Evolutionary conservation across 1,284 basidiomycete genomes (phyloP), one percentile per base, ranked within the genome.

Genomic region (Grifola frondosa): DNA sequence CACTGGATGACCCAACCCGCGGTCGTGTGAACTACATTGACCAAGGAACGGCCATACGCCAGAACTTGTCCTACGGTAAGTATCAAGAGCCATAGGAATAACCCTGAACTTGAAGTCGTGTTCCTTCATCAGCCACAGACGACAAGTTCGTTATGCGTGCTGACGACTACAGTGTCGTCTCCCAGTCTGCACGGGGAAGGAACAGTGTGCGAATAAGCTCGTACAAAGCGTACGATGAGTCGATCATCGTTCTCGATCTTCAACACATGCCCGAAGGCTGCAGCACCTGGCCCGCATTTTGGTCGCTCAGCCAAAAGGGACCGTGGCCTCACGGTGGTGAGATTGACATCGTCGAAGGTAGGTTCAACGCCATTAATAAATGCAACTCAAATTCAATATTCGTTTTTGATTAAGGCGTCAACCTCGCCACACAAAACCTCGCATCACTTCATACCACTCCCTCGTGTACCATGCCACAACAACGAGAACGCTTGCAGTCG

Each of bases 241-340:
- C 70, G 6, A 44, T 80, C 20, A 52, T 72, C 17, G 64, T 81
- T 8, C 63, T 80, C 22, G 75, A 81, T 50, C 46, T 80, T 22
- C 44, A 55, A 31, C 79, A 81, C 56, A 81, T 81, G 75, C 80
- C 80, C 0, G 55, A 64, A 37, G 77, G 77, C 3, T 80, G 77
- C 43, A 64, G 58, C 6, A 78, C 76, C 11, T 84, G 82, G 83
- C 82, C 82, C 6, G 81, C 81, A 9, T 84, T 75, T 55, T 86
- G 83, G 82, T 78, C 80, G 21, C 53, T 77, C 24, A 80, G 75
- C 32, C 50, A 68, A 35, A 52, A 57, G 23, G 71, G 75, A 1
- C 75, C 71, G 7, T 81, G 79, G 79, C 78, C 78, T 0, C 28
- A 62, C 3, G 77, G 78, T 16, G 78, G 78, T 6, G 69, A 73